Base-by-base conservation (phyloP, 1,284 basidiomycete genomes). In the Farysia itapuensis region DNA sequence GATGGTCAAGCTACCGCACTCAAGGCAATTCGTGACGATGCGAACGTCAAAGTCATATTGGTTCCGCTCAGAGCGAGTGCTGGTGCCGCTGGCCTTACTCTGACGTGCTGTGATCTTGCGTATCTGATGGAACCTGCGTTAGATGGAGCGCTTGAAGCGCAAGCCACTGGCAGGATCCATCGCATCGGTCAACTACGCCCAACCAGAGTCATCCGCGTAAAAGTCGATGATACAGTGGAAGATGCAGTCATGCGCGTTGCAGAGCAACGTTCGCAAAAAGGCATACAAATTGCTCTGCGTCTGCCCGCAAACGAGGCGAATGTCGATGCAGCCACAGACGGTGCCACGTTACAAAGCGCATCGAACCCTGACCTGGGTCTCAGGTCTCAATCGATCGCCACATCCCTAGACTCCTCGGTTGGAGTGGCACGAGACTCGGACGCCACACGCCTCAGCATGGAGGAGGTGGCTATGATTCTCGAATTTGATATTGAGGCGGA, bases 191-290 rank as follows among this genome's bases (percentile, higher is more conserved):
- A 67, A 35, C 35, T 44, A 13, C 41, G 49, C 3, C 40, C 43
- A 20, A 66, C 63, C 19, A 66, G 49, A 20, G 43, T 52, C n/a
- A 25, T 68, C 34, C 52, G 58, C 18, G 50, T 68, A 33, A 53
- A 54, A 38, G 57, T 65, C 48, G 56, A 54, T 43, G 56, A 63
- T 38, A 68, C 66, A 13, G 56, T 68, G 35, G 66, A 68, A 29
- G 44, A 53, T 19, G 53, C 49, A 2, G 54, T 68, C 22, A 56
- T 66, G 45, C 43, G 61, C 43, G 42, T 68, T 18, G 61, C 65
- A 4, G 44, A 57, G 7, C 34, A 57, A 24, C 54, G 64, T 23
- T 50, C 47, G 14, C 38, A 28, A 9, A 38, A 42, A 38, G 57
- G 57, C 9, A 51, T 61, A 9, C 11, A 33, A 18, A 9, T 8